Evolutionary conservation across 345 rosid species (phyloP), one percentile per base, ranked within the genome.

Genomic region (Erucastrum elatum): DNA sequence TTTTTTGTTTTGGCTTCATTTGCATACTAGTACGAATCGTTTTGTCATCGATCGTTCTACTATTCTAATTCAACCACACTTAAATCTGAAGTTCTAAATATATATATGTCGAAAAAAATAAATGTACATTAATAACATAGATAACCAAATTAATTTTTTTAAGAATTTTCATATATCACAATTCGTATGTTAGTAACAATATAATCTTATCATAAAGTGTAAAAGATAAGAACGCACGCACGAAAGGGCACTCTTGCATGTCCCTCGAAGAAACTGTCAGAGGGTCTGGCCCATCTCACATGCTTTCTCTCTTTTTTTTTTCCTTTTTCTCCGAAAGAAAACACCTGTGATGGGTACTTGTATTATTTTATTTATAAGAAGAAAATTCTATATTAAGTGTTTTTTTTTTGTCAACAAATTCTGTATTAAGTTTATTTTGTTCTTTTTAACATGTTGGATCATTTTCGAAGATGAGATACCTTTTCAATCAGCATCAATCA

Each of bases 261-360:
- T 69, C 82, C 79, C 75, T 80, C 35, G 71, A 51, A 69, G 79
- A 80, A 75, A 80, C 79, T 69, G 75, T 70, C 83, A 75, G 80
- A 75, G 62, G 9, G 66, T 80, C 80, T 75, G 83, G 68, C 83
- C 83, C 83, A 80, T 80, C 83, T 70, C 83, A 75, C 80, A 75
- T 75, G 83, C 72, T 5, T 21, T 27, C 56, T 25, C 0, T 79
- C n/a, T 35, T 4, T 55, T 7, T 34, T 21, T 26, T 55, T 37
- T 15, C 3, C 11, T 4, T 64, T 46, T 46, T 13, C 53, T 13
- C 53, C 4, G 15, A 64, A 13, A 13, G 51, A 35, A 34, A 35
- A 8, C 53, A 46, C 53, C 5, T 13, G 53, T 46, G n/a, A 46
- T 11, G 5, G 53, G n/a, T 46, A 46, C n/a, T 13, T 46, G 53